Evolutionary conservation across 306 rosid species (phyloP).

Genomic region (Trichosanthes cucumerina): DNA sequence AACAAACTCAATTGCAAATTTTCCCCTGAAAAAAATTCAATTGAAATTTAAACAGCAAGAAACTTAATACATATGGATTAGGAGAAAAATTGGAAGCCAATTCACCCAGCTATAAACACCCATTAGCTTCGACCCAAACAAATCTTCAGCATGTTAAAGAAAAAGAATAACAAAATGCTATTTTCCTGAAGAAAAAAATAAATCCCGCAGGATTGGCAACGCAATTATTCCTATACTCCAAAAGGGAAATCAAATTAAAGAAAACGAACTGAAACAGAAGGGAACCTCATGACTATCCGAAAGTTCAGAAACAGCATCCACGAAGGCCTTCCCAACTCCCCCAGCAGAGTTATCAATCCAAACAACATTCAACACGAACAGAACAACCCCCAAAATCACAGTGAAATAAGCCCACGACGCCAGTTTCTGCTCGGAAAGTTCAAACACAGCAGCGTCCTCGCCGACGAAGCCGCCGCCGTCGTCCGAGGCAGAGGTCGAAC

Average conservation of each 20-base stretch:
- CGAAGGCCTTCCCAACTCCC: slow-evolving; percentile 54
- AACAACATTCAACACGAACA: slow-evolving; percentile 45
- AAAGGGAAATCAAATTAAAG: not conserved
- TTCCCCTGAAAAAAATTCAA: no score
- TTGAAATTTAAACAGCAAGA: no score
- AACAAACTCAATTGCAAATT: no score
- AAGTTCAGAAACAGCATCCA: slow-evolving; percentile 52
- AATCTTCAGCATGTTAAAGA: no score
- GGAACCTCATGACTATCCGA: slow-evolving; percentile 65
- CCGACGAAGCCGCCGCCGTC: slow-evolving; percentile 27
- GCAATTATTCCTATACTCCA: not conserved
- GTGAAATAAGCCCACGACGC: slow-evolving; percentile 61
- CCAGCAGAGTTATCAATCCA: slow-evolving; percentile 79
- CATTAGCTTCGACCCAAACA: no score
- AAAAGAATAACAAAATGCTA: no score
- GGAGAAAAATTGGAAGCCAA: no score
- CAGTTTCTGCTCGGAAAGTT: slow-evolving; percentile 52
- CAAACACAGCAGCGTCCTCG: slow-evolving; percentile 68
- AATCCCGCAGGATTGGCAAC: not conserved
- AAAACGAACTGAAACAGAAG: not conserved
- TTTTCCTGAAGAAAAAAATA: no score
- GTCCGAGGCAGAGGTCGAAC: slow-evolving; percentile 6
- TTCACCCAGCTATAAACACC: no score
- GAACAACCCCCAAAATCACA: slow-evolving; percentile 50
- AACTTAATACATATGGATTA: no score